Evolutionary conservation across 2,329 filamentous ascomycete species (phyloP), one percentile per base, ranked within the genome.

Genomic region (Exophiala sideris): DNA sequence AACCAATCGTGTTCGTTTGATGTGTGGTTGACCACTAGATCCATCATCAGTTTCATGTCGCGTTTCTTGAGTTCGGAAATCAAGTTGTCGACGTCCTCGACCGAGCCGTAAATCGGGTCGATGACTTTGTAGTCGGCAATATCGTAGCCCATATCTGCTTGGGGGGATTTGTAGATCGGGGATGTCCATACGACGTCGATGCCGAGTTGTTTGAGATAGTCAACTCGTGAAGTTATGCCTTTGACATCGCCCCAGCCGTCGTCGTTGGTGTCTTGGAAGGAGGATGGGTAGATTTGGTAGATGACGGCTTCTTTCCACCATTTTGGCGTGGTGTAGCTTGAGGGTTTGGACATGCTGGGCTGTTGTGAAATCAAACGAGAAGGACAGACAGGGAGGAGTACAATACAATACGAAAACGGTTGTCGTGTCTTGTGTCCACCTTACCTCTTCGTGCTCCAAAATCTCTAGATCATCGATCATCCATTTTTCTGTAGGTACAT

Each of bases 241-340:
- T 77, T 78, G 33, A 88, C 77, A 62, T 87, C 84, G 2, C 85
- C 85, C 72, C 83, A 80, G 36, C 85, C 85, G 57, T 74, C 70
- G 48, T 70, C 62, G 55, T 73, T 73, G 24, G 67, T 71, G 57
- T 81, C 79, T 55, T 64, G 61, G 66, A 80, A 84, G 0, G 79
- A 81, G 0, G 80, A 75, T 1, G 81, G 81, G 68, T 82, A 84
- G 61, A 84, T 79, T 61, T 84, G 80, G 63, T 83, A 83, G 50
- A 83, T 73, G 3, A 79, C 73, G 45, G 72, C 74, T 62, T 82
- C 76, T 66, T 82, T 82, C 80, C 80, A 83, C 79, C 80, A 83
- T 51, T 65, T 59, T 42, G 53, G 61, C 8, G 55, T 56, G 12
- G 48, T 32, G 32, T 58, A 58, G 42, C 18, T 49, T 10, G 56